Base-by-base conservation (phyloP, 2,329 filamentous ascomycete genomes). In the Paecilomyces variotii region DNA sequence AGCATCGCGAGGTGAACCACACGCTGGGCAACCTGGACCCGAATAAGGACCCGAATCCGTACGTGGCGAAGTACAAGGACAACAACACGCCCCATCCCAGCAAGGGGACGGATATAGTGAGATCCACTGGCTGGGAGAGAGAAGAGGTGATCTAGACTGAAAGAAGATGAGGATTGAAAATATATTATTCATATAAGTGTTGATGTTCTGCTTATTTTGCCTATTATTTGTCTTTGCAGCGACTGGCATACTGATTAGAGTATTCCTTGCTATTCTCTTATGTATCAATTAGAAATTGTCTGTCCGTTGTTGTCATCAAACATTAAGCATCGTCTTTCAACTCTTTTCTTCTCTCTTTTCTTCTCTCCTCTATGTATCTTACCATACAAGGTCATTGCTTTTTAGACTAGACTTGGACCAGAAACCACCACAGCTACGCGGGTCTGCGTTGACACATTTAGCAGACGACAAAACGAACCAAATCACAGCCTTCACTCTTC, bases 1-100 rank as follows among this genome's bases (percentile, higher is more conserved):
- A 90, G 72, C 91, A 96, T 70, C 83, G 94, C 34, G 94, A 96
- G 70, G 93, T 97, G 66, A 97, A 99, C 76, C 94, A 99, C 73
- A 97, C 94, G 0, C 77, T 99, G 50, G 86, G 89, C 56, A 97
- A 97, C 71, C 79, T 99, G 59, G 80, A 96, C 65, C 91, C 94
- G 71, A 86, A 84, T 56, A 81, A 86, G 34, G 94, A 99, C 69
- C 92, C 93, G 1, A 99, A 99, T 69, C 94, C 94, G 2, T 99
- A 94, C 69, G 87, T 90, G 53, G 89, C 87, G 73, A 82, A 86
- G 66, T 97, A 93, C 79, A 90, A 89, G 74, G 84, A 91, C 62
- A 78, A 79, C 12, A 77, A 78, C 4, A 79, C 80, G 62, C 83
- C 85, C 26, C 90, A 93, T 64, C 89, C 88, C 3, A 84, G 84